Evolutionary conservation across 345 rosid species (phyloP), one percentile per base, ranked within the genome.

Genomic region (Luvunga scandens): DNA sequence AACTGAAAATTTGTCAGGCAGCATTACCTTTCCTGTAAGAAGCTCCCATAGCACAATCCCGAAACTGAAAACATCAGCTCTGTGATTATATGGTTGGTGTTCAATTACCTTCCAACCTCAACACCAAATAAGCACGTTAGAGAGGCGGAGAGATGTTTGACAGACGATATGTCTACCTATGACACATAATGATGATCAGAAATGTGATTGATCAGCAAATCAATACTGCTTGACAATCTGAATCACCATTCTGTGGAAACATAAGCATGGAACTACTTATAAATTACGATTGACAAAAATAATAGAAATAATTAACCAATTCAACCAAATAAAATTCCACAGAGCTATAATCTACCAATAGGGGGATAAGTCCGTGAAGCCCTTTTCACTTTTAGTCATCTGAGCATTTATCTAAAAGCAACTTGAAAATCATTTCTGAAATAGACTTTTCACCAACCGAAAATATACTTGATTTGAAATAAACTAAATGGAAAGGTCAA

Each of bases 41-140:
- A 91, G 76, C 85, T 91, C 94, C 94, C 94, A 91, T 8, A 91
- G 84, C 78, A 91, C 82, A 62, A 91, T 53, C 59, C 90, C 89
- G 39, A 88, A 91, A 84, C 94, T 89, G 84, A 88, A 89, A 74
- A 91, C 88, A 80, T 89, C 94, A 9, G 87, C 92, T 83, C 86
- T 91, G 72, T 83, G 90, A 86, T 87, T 79, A 60, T 91, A 91
- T 16, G 89, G 89, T 80, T 80, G 84, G 72, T 91, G 94, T 76
- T 83, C 92, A 79, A 91, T 88, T 72, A 91, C 94, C 94, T 91
- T 89, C 64, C 76, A 81, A 19, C 77, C 21, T 28, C 77, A 77
- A 75, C 68, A 83, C 73, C 76, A 77, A 75, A 72, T 33, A 67
- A 77, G 64, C 48, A 66, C 56, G 62, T 85, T 74, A 83, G 79